A percentile compares a stretch with the other conserved stretches of the same genome.
Conservation (phyloP, 1,139 yeast species). For the Candida pseudocylindracea region DNA sequence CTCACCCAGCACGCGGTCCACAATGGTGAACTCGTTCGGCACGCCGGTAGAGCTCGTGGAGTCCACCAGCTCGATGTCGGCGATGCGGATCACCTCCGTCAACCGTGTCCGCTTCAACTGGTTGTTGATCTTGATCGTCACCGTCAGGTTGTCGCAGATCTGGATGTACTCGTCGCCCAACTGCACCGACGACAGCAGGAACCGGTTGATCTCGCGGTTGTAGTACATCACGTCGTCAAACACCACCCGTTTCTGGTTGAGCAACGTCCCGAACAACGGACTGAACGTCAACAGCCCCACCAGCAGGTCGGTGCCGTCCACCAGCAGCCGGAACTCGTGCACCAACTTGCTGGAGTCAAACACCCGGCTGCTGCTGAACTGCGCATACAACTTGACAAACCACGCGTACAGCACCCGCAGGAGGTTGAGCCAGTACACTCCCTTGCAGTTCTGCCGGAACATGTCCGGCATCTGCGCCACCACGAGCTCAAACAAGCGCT, state of each 20-base stretch:
- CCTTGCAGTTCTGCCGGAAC: constrained; percentile 28
- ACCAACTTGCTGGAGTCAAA: constrained; percentile 2
- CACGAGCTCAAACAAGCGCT: no score
- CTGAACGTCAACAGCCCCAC: constrained; percentile 27
- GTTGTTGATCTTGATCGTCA: constrained; percentile 2
- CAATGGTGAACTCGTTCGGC: constrained; percentile 29
- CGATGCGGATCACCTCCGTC: constrained; percentile 27
- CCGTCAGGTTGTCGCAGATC: constrained; percentile 13
- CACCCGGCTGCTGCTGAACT: not conserved
- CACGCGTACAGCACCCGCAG: constrained; percentile 16
- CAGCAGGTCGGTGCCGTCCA: constrained; percentile 20
- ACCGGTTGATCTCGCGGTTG: constrained; percentile 11
- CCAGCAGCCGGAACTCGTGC: constrained; percentile 16
- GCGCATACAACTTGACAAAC: no score
- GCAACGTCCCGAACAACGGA: constrained; percentile 12
- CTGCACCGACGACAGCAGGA: constrained; percentile 31
- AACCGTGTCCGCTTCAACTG: constrained; percentile 17
- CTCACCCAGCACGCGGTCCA: constrained; percentile 15
- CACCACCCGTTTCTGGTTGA: constrained; percentile 36
- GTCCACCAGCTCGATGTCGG: constrained; percentile 28
- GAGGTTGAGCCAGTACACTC: constrained; percentile 39
- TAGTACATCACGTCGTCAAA: constrained; percentile 29
- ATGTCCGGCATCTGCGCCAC: constrained; percentile 4
- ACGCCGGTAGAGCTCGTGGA: constrained; percentile 14
- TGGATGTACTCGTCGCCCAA: constrained; percentile 56